phyloP scores from a whole-genome alignment of 202 grass and related monocot genomes.

The Setaria viridis region DNA sequence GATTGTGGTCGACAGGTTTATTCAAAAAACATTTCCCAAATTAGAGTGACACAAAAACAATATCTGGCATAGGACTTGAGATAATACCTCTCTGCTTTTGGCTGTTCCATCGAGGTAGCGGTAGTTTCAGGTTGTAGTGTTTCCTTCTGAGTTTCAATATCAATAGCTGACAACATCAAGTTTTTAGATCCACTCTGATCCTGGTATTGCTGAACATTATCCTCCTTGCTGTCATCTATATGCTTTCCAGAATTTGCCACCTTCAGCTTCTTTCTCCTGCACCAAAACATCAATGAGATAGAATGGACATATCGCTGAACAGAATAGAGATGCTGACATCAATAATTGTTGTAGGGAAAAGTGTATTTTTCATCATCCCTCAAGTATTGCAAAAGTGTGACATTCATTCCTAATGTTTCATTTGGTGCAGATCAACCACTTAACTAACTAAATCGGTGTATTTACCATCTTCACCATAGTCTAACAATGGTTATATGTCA shows the following conservation, averaged over 20 bases:
- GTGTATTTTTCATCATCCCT: no score
- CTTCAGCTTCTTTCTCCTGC: slow-evolving; percentile 74
- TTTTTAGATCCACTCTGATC: slow-evolving; percentile 28
- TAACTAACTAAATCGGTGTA: no score
- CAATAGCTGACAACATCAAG: background rate
- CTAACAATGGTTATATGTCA: no score
- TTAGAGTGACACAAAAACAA: background rate
- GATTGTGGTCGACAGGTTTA: background rate
- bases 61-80: slow-evolving; percentile 6
- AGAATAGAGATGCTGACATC: background rate
- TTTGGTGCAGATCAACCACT: no score
- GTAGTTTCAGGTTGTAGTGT: slow-evolving; percentile 29
- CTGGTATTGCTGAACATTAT: slow-evolving; percentile 17
- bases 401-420: no score
- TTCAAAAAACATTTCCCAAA: slow-evolving; percentile 10
- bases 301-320: slow-evolving; percentile 35
- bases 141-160: slow-evolving; percentile 26
- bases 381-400: no score
- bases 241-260: slow-evolving; percentile 40
- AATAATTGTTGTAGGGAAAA: background rate
- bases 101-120: slow-evolving; percentile 16
- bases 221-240: slow-evolving; percentile 28
- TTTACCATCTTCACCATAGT: no score
- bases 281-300: slow-evolving; percentile 46
- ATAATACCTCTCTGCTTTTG: slow-evolving; percentile 36